A percentile compares a stretch with the other conserved stretches of the same genome.
Evolutionary conservation across 768 basidiomycete species (phyloP).

Genomic region (Tylopilus plumbeoviolaceoides): DNA sequence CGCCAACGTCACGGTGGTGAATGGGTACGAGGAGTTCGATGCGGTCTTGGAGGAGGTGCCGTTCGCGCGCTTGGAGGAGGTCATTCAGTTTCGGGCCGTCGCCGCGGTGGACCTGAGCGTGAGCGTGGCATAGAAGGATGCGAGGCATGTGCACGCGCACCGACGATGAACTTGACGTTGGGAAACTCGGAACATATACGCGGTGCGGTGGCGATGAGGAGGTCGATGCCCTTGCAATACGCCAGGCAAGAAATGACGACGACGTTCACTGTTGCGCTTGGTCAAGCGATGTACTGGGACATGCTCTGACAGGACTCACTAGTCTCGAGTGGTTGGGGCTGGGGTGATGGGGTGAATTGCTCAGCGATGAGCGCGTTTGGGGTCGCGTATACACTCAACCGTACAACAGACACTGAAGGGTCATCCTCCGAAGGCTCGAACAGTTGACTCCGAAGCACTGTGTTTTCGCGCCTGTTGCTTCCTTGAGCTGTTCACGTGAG

Average conservation of each 20-base stretch:
- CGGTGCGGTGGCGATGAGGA: conserved; percentile 89
- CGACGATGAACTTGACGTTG: conserved; percentile 85
- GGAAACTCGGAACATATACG: conserved; percentile 83
- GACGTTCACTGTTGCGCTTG: conserved; percentile 65
- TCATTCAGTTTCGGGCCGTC: conserved; percentile 95
- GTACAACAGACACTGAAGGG: conserved; percentile 42
- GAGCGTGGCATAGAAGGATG: not conserved
- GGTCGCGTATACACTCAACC: conserved; percentile 78
- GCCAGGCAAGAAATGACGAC: conserved; percentile 87
- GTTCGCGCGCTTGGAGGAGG: conserved; percentile 93
- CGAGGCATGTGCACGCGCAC: conserved; percentile 32
- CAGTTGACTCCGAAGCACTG: conserved; percentile 80
- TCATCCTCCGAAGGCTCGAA: conserved; percentile 49
- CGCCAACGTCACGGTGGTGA: conserved; percentile 72
- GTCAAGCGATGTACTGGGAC: not conserved
- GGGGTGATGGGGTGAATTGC: conserved; percentile 68
- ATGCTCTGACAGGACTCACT: conserved; percentile 37
- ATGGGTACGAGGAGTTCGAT: conserved; percentile 88
- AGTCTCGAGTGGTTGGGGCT: conserved; percentile 42
- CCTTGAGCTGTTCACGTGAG: not conserved
- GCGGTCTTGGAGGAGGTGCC: conserved; percentile 81
- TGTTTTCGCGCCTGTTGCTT: conserved; percentile 84
- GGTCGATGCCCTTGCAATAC: conserved; percentile 94
- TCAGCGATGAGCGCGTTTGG: conserved; percentile 89
- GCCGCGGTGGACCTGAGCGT: conserved; percentile 46